Evolutionary conservation across 2,329 filamentous ascomycete genomes (phyloP).

Genomic region (Aspergillus melleus): DNA sequence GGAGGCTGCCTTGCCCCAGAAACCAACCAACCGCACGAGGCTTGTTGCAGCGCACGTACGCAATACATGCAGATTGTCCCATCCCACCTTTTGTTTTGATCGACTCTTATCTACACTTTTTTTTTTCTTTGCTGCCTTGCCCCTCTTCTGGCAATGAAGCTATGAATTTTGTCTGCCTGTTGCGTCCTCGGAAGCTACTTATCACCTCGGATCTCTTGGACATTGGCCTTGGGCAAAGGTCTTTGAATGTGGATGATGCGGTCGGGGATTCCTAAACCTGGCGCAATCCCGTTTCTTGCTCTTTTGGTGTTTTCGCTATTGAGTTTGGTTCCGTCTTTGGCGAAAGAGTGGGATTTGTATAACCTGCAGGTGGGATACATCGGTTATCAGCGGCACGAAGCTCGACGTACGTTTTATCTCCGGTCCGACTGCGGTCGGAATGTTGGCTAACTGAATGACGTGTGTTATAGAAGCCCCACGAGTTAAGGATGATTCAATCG

Average conservation of each 20-base stretch:
- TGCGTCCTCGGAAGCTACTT: slow-evolving; percentile 9
- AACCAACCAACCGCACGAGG: neutral
- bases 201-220: slow-evolving; percentile 6
- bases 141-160: slow-evolving; percentile 17
- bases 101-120: neutral
- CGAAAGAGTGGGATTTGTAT: slow-evolving; percentile 29
- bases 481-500: slow-evolving; percentile 24
- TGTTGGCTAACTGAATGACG: neutral
- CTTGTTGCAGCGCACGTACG: neutral
- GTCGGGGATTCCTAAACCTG: slow-evolving; percentile 34
- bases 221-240: slow-evolving; percentile 7
- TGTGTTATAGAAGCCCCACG: slow-evolving; percentile 26
- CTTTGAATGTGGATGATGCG: slow-evolving; percentile 32
- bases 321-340: slow-evolving; percentile 34
- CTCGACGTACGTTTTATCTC: slow-evolving; percentile 26
- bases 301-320: slow-evolving; percentile 35
- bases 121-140: neutral
- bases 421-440: neutral
- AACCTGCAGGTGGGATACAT: slow-evolving; percentile 31
- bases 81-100: neutral
- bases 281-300: slow-evolving; percentile 35
- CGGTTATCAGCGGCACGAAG: slow-evolving; percentile 20
- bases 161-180: slow-evolving; percentile 3
- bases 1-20: neutral
- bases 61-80: neutral